phyloP scores from a whole-genome alignment of 768 basidiomycete genomes.

The Pulveroboletus sp. region DNA sequence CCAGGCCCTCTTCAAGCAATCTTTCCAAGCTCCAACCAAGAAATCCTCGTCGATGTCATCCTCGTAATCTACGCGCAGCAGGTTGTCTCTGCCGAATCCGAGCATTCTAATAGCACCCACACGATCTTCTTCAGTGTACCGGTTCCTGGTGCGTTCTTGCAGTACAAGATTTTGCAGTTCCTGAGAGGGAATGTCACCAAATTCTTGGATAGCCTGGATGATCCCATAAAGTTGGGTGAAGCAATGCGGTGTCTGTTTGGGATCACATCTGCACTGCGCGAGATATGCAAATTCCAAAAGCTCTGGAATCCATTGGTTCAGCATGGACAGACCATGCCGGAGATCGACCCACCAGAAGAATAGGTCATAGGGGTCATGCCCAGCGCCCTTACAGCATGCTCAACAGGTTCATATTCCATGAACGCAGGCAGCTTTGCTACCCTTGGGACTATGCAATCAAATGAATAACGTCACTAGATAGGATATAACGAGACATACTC shows the following conservation, averaged over 20 bases:
- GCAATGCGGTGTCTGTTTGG: constrained; percentile 54
- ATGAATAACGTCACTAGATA: constrained; percentile 1
- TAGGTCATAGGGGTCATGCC: constrained; percentile 67
- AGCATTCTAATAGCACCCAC: constrained; percentile 44
- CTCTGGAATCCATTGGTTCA: constrained; percentile 38
- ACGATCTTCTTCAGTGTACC: constrained; percentile 59
- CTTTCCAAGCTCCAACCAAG: constrained; percentile 64
- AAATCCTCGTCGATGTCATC: constrained; percentile 66
- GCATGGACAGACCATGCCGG: background rate
- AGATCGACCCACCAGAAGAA: constrained; percentile 47
- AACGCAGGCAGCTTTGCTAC: constrained; percentile 43
- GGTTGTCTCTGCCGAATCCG: constrained; percentile 61
- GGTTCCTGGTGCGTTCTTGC: constrained; percentile 57
- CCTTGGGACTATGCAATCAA: constrained; percentile 44
- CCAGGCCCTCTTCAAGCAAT: constrained; percentile 55
- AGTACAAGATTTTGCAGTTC: constrained; percentile 54
- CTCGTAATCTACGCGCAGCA: constrained; percentile 64
- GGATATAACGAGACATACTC: constrained; percentile 40
- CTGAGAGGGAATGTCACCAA: constrained; percentile 41
- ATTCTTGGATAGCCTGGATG: constrained; percentile 44
- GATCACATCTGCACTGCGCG: constrained; percentile 79
- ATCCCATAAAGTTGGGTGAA: constrained; percentile 56
- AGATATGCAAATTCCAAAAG: constrained; percentile 74
- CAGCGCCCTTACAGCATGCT: constrained; percentile 42
- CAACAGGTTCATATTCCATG: constrained; percentile 36